A percentile compares a stretch with the other conserved stretches of the same genome.
phyloP scores from a whole-genome alignment of 352 stramenopile genomes.

The Halophytophthora batemanensis region DNA sequence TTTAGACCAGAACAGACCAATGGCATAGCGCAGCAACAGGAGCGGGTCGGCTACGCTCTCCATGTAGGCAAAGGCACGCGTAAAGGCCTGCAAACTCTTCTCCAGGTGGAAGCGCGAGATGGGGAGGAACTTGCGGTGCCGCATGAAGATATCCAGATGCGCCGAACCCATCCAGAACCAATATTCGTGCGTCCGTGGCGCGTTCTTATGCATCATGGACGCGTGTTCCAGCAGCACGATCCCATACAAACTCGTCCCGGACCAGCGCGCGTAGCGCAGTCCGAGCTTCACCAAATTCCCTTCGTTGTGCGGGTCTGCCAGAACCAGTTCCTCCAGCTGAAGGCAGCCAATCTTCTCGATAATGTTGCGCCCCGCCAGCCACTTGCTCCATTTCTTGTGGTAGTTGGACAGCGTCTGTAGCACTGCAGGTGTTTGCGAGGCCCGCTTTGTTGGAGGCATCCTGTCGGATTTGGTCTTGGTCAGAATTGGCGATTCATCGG shows the following conservation, averaged over 20 bases:
- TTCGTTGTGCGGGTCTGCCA: conserved; percentile 38
- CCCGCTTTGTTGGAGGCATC: conserved; percentile 9
- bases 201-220: conserved; percentile 36
- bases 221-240: conserved; percentile 62
- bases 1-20: conserved; percentile 59
- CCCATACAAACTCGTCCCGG: conserved; percentile 44
- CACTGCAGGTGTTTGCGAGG: conserved; percentile 5
- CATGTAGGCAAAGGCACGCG: conserved; percentile 58
- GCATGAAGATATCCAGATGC: conserved; percentile 61
- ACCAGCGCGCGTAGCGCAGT: conserved; percentile 52
- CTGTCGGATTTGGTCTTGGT: neutral
- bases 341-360: conserved; percentile 70
- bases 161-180: conserved; percentile 67
- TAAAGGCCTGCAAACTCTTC: conserved; percentile 53
- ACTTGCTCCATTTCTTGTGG: conserved; percentile 61
- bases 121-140: conserved; percentile 61
- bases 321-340: conserved; percentile 61
- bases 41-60: conserved; percentile 59
- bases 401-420: conserved; percentile 29
- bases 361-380: conserved; percentile 39
- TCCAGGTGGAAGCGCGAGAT: conserved; percentile 46
- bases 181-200: conserved; percentile 48
- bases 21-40: conserved; percentile 55
- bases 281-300: conserved; percentile 55
- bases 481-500: neutral